Conservation (phyloP, 257 asterid species). For the Eustoma russellianum region DNA sequence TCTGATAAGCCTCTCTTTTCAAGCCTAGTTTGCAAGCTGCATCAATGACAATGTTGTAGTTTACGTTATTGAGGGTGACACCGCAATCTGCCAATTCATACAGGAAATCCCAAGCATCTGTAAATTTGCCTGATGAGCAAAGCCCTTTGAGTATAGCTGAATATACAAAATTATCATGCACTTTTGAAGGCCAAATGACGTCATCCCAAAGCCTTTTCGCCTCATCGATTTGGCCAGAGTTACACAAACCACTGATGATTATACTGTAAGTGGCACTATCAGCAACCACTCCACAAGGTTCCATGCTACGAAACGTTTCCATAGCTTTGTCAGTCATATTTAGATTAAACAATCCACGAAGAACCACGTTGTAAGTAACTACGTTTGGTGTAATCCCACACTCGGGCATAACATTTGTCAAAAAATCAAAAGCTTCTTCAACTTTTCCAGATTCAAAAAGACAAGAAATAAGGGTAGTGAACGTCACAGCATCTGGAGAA, state of each 20-base stretch:
- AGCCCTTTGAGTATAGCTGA: slow-evolving; percentile 72
- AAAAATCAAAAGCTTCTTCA: slow-evolving; percentile 47
- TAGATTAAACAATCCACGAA: slow-evolving; percentile 59
- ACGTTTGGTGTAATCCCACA: slow-evolving; percentile 46
- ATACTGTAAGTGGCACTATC: slow-evolving; percentile 57
- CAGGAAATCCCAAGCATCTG: slow-evolving; percentile 66
- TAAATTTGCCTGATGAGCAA: slow-evolving; percentile 34
- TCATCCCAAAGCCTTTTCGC: slow-evolving; percentile 66
- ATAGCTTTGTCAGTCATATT: slow-evolving; percentile 51
- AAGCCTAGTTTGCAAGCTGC: slow-evolving; percentile 54
- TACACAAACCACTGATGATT: slow-evolving; percentile 55
- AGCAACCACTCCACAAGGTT: slow-evolving; percentile 27
- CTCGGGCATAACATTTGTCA: slow-evolving; percentile 48
- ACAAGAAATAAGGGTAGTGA: slow-evolving; percentile 54
- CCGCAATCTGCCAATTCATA: slow-evolving; percentile 75
- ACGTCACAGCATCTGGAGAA: slow-evolving; percentile 68
- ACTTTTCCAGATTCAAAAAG: slow-evolving; percentile 43
- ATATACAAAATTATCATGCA: slow-evolving; percentile 62
- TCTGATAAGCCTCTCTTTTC: slow-evolving; percentile 76
- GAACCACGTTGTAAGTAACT: slow-evolving; percentile 57
- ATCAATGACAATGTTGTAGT: slow-evolving; percentile 67
- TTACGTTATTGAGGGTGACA: slow-evolving; percentile 40
- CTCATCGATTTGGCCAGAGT: slow-evolving; percentile 33
- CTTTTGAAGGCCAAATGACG: slow-evolving; percentile 58
- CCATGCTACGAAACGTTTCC: slow-evolving; percentile 45